Percentiles rank a stretch among this genome's conserved stretches.
Evolutionary conservation across 495 filamentous ascomycete species (phyloP).

Genomic region (Ramalina intermedia): DNA sequence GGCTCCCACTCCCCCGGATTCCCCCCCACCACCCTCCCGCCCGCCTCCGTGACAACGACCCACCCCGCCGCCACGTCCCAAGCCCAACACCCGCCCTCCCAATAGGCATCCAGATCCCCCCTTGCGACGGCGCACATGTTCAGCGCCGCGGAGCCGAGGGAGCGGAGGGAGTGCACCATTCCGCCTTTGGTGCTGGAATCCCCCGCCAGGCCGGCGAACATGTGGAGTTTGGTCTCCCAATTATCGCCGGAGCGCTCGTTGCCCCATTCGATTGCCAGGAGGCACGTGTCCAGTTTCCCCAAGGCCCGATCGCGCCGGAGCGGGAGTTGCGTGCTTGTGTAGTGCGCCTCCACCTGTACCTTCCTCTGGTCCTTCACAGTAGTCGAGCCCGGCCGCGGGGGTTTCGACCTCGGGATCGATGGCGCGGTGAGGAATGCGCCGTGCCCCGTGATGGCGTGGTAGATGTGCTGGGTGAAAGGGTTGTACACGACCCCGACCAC

Average conservation of each 20-base stretch:
- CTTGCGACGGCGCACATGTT: conserved; percentile 72
- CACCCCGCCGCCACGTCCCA: conserved; percentile 92
- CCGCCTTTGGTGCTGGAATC: conserved; percentile 30
- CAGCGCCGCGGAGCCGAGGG: conserved; percentile 65
- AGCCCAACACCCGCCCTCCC: conserved; percentile 90
- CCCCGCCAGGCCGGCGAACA: conserved; percentile 53
- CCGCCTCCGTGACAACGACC: conserved; percentile 76
- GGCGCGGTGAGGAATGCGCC: conserved; percentile 41
- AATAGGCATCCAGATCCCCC: conserved; percentile 70
- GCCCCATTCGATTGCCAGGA: conserved; percentile 63
- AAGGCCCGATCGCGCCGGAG: conserved; percentile 38
- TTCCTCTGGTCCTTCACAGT: background rate
- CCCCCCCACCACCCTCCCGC: conserved; percentile 63
- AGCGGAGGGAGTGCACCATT: conserved; percentile 73
- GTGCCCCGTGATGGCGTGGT: conserved; percentile 46
- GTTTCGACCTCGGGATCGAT: conserved; percentile 7
- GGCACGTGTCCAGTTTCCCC: conserved; percentile 33
- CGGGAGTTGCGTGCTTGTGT: conserved; percentile 25
- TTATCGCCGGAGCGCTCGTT: conserved; percentile 49
- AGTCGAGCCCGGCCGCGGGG: background rate
- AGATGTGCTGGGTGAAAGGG: conserved; percentile 50
- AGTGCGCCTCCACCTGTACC: conserved; percentile 7
- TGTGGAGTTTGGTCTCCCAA: conserved; percentile 52
- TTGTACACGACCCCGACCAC: conserved; percentile 70
- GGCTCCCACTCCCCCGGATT: conserved; percentile 68